Conservation (phyloP, 805 yeast species). For the Schizosaccharomyces octosporus region DNA sequence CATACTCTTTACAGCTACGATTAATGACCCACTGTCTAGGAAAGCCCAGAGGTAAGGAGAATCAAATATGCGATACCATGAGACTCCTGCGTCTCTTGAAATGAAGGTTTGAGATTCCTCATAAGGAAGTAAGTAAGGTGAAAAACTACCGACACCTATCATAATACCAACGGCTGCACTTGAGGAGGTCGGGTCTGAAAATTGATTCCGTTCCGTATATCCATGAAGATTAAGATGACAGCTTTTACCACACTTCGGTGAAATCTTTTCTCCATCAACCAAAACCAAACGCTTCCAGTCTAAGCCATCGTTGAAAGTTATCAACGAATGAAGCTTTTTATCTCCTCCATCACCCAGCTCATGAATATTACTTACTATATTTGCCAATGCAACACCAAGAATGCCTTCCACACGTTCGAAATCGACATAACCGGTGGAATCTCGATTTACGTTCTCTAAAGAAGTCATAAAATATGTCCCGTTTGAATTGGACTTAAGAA, state of each 20-base stretch:
- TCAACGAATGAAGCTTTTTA: slow-evolving; percentile 43
- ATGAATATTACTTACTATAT: slow-evolving; percentile 34
- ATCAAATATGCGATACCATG: slow-evolving; percentile 59
- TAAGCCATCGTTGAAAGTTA: slow-evolving; percentile 79
- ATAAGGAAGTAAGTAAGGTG: slow-evolving; percentile 26
- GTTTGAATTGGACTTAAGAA: slow-evolving; percentile 70
- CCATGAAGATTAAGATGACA: slow-evolving; percentile 79
- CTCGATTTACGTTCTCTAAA: slow-evolving; percentile 49
- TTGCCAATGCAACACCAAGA: slow-evolving; percentile 64
- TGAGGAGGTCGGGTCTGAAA: slow-evolving; percentile 66
- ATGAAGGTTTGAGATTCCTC: slow-evolving; percentile 45
- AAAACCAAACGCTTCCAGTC: slow-evolving; percentile 40
- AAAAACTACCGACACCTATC: slow-evolving; percentile 87
- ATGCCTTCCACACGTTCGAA: slow-evolving; percentile 61
- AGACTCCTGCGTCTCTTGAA: slow-evolving; percentile 71
- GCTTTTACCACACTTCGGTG: slow-evolving; percentile 26
- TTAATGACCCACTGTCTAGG: slow-evolving; percentile 80
- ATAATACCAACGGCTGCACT: slow-evolving; percentile 72
- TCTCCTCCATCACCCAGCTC: slow-evolving; percentile 17
- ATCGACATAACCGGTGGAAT: slow-evolving; percentile 54
- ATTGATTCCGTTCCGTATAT: slow-evolving; percentile 63
- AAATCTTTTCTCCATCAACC: slow-evolving; percentile 40
- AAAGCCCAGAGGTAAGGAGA: slow-evolving; percentile 80
- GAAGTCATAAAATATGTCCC: slow-evolving; percentile 67
- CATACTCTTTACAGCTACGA: slow-evolving; percentile 41